phyloP scores from a whole-genome alignment of 805 yeast species.

The Yarrowia deformans region DNA sequence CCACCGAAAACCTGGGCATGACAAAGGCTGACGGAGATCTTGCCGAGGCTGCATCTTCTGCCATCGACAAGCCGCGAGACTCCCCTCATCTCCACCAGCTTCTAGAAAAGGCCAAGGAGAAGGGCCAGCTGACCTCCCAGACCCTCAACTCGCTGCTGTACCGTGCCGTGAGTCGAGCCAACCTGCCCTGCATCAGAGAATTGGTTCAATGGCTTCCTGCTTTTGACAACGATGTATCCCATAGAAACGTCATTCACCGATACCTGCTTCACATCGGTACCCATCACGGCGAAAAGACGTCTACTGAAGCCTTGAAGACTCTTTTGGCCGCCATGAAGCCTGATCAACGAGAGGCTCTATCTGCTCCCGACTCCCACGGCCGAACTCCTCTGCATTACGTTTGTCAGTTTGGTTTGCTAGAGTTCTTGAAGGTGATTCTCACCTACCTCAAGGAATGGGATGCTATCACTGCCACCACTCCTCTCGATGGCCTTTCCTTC shows the following conservation, averaged over 20 bases:
- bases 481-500: constrained; percentile 45
- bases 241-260: constrained; percentile 35
- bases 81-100: constrained; percentile 18
- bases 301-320: constrained; percentile 7
- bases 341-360: constrained; percentile 48
- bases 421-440: constrained; percentile 65
- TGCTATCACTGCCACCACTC: constrained; percentile 41
- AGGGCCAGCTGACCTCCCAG: constrained; percentile 26
- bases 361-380: constrained; percentile 74
- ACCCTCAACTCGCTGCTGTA: constrained; percentile 23
- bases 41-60: background rate
- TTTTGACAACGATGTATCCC: constrained; percentile 17
- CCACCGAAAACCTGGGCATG: constrained; percentile 12
- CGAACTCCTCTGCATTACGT: constrained; percentile 92
- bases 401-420: constrained; percentile 81
- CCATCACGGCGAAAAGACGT: constrained; percentile 20
- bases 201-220: constrained; percentile 24
- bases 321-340: constrained; percentile 12
- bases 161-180: constrained; percentile 33
- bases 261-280: constrained; percentile 32
- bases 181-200: constrained; percentile 28
- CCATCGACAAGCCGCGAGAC: constrained; percentile 6
- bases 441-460: constrained; percentile 66
- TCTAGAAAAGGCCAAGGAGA: constrained; percentile 23
- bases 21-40: constrained; percentile 6